Base-by-base conservation (phyloP, 2,329 filamentous ascomycete species). In the Plectosphaerella sp. region DNA sequence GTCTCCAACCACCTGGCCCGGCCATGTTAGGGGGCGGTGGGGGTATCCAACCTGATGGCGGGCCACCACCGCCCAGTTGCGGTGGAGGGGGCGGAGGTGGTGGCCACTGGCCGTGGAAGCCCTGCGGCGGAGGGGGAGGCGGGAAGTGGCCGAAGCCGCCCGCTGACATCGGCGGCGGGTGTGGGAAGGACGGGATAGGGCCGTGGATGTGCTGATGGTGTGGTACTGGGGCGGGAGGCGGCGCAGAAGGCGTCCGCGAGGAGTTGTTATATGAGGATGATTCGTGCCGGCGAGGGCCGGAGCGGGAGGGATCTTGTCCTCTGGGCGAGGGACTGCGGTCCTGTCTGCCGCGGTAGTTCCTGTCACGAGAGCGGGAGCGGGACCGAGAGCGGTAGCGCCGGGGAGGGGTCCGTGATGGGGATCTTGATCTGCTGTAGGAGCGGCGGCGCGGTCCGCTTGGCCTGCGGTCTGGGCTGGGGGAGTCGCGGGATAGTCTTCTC, bases 51-150 rank as follows among this genome's bases (percentile, higher is more conserved):
- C 47, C 54, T n/a, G 52, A 49, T 11, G 53, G 48, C 33, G 49
- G 50, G 6, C 51, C 49, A 7, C 51, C 49, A 7, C 57, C 57
- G 24, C 52, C 48, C 12, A 52, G 55, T 22, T 64, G 64, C 1
- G 65, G 68, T 0, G 65, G 66, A 2, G 64, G 66, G 6, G 72
- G 70, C 8, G 70, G 69, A 4, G 68, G 62, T 7, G 66, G 66
- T 8, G 67, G 73, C 73, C 74, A 77, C 11, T 67, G 65, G 3
- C 72, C 73, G 47, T 67, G 64, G 49, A 71, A 75, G 5, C 70
- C 70, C 14, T 59, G 58, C 10, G 71, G 70, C 0, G 66, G 70
- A 6, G 68, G 72, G 4, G 69, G 69, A 2, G 66, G 66, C 6
- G 64, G 66, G n/a, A 65, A 63, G 45, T 57, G 62, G n/a, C 57